phyloP scores from a whole-genome alignment of 805 yeast species.

The Debaryomyces maramus region DNA sequence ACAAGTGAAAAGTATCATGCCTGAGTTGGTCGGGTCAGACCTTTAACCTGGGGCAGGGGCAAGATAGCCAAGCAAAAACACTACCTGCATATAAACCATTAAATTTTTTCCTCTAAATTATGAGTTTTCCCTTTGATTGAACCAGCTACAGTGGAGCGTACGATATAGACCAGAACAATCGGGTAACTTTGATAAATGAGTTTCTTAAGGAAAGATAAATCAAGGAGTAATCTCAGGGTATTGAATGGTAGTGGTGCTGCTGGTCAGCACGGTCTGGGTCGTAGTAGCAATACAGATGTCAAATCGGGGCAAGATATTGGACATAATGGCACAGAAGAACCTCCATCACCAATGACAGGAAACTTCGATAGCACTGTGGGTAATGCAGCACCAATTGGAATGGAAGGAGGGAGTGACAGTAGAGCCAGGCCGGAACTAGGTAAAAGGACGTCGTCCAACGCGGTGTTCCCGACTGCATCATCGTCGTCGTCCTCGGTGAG shows the following conservation, averaged over 20 bases:
- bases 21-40: no score
- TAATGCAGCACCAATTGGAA: neutral
- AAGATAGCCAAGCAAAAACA: no score
- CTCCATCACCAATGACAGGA: neutral
- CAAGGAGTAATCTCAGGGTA: constrained; percentile 5
- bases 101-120: no score
- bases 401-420: neutral
- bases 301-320: neutral
- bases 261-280: constrained; percentile 2
- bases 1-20: no score
- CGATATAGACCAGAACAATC: no score
- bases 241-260: constrained; percentile 5
- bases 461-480: neutral
- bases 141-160: no score
- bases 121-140: no score
- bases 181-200: constrained; percentile 14
- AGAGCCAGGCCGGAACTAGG: neutral
- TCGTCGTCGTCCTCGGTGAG: constrained; percentile 1
- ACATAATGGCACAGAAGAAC: constrained; percentile 1
- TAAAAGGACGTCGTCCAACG: neutral
- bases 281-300: no score
- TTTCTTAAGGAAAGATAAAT: constrained; percentile 18
- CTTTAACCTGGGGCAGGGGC: no score
- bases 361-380: neutral
- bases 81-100: no score